Evolutionary conservation across 805 yeast genomes (phyloP), one percentile per base, ranked within the genome.

Genomic region (Zygotorulaspora sp.): DNA sequence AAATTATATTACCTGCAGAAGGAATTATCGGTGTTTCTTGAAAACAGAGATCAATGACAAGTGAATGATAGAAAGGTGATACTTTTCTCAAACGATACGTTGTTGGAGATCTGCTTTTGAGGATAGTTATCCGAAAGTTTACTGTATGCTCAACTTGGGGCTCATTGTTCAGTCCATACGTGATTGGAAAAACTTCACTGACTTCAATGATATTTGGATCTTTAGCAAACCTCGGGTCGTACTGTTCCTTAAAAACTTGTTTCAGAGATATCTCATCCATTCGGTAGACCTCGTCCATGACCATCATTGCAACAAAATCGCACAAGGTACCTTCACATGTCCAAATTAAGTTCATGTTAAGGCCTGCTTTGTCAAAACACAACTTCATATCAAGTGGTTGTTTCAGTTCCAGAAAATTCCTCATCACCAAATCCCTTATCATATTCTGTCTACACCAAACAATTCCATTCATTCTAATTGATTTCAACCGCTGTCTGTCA

Each of bases 361-460:
- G 45, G 7, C 63, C 63, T 2, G 62, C 51, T 28, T 53, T 53
- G 15, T 40, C 41, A 41, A 58, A 57, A 41, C 45, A 36, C 18
- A 40, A 18, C 12, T 18, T 19, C 19, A 32, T 29, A 16, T 36
- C 31, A n/a, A 31, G 35, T 16, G 12, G 9, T 12, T 20, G 23
- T 10, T 10, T 7, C 2, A 24, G 8, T 17, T 44, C 37, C 6
- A 26, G 27, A 21, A 47, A 47, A 20, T 44, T 45, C 18, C 33
- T 39, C 17, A 53, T 18, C 2, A 58, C 47, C 28, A 52, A 52
- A 17, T 47, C 41, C 35, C 51, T 53, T 7, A 59, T 47, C 55
- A 58, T 56, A 11, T 38, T 43, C 36, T 55, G 59, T 33, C 55
- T 52, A 35, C 61, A 56, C 64, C 64, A 59, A 14, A 55, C 55